Evolutionary conservation across 179 eudicot genomes (phyloP).

Genomic region (Beta corolliflora): DNA sequence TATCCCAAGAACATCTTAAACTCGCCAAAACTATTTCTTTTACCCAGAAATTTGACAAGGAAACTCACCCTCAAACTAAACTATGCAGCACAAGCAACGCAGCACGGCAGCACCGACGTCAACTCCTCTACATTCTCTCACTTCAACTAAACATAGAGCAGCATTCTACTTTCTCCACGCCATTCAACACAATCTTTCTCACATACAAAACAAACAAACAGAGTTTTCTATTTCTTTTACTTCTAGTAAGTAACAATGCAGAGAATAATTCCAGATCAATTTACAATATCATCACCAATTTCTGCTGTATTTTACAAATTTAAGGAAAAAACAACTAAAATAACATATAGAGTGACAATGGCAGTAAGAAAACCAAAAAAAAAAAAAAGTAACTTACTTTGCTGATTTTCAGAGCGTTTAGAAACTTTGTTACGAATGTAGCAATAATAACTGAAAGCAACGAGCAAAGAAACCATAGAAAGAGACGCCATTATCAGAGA

Average conservation of each 20-base stretch:
- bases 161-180: no score
- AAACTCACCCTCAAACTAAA: not conserved
- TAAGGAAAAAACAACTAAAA: no score
- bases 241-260: not conserved
- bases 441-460: conserved; percentile 77
- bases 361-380: not conserved
- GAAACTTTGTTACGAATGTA: conserved; percentile 70
- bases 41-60: not conserved
- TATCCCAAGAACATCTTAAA: not conserved
- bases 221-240: no score
- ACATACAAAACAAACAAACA: no score
- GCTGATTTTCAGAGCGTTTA: conserved; percentile 49
- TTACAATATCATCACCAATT: not conserved
- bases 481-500: conserved; percentile 65
- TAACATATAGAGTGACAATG: not conserved
- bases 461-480: conserved; percentile 60
- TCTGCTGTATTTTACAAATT: not conserved
- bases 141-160: no score
- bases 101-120: no score
- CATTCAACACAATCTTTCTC: no score
- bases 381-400: conserved; percentile 38
- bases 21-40: no score
- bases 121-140: no score
- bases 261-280: not conserved
- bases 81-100: not conserved